Conservation (phyloP, 1,284 basidiomycete genomes). For the Omphalotus olearius region DNA sequence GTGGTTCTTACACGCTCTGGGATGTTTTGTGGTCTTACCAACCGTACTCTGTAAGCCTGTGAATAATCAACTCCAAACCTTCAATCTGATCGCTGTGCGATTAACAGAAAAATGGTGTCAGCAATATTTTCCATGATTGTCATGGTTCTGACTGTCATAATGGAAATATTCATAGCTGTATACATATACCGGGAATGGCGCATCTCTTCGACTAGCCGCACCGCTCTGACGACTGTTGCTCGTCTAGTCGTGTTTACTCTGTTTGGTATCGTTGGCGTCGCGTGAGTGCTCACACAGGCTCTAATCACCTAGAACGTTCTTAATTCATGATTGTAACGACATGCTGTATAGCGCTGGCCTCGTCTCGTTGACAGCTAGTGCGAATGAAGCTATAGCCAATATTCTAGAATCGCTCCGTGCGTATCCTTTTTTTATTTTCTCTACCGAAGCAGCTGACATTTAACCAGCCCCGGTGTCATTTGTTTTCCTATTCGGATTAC, state of each 20-base stretch:
- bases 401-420: constrained; percentile 13
- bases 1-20: constrained; percentile 6
- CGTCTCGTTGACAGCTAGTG: neutral
- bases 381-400: constrained; percentile 8
- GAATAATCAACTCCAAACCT: neutral
- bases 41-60: constrained; percentile 5
- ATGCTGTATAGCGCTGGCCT: constrained; percentile 5
- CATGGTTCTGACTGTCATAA: constrained; percentile 13
- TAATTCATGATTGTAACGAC: neutral
- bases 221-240: constrained; percentile 2
- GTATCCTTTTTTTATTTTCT: neutral
- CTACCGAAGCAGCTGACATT: neutral
- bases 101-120: constrained; percentile 7
- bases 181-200: constrained; percentile 11
- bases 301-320: neutral
- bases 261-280: constrained; percentile 10
- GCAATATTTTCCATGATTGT: constrained; percentile 7
- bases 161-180: neutral
- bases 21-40: constrained; percentile 13
- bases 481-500: constrained; percentile 14
- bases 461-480: constrained; percentile 12
- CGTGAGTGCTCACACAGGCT: constrained; percentile 4
- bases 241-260: constrained; percentile 12
- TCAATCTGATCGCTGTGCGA: neutral
- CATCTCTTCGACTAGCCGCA: neutral